Percentiles rank a stretch among this genome's conserved stretches.
Conservation (phyloP, 148 eudicot genomes). For the Spergularia marina region DNA sequence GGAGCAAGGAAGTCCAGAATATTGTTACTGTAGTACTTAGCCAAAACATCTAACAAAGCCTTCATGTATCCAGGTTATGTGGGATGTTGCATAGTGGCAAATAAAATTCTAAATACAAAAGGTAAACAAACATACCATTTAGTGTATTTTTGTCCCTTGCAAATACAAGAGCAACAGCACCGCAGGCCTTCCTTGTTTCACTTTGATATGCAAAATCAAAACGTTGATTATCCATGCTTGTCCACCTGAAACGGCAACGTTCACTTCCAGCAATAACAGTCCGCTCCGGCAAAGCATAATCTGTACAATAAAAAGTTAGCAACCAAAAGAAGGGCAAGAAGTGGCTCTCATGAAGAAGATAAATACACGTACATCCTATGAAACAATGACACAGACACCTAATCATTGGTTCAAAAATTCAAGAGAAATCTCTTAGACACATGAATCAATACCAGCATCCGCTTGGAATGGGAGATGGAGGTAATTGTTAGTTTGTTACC, state of each 20-base stretch:
- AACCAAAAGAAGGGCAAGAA: constrained; percentile 9
- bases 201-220: constrained; percentile 4
- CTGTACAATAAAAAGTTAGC: constrained; percentile 42
- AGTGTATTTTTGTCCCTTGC: constrained; percentile 47
- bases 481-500: too few species aligned
- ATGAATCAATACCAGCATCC: too few species aligned
- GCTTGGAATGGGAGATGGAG: too few species aligned
- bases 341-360: neutral
- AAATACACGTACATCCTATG: too few species aligned
- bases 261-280: constrained; percentile 80
- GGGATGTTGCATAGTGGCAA: neutral
- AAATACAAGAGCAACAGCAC: constrained; percentile 71
- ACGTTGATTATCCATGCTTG: constrained; percentile 22
- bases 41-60: too few species aligned
- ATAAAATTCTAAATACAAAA: neutral
- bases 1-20: too few species aligned
- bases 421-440: too few species aligned
- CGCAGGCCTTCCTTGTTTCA: constrained; percentile 13
- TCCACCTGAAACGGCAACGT: constrained; percentile 40
- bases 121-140: constrained; percentile 38
- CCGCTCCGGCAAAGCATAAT: constrained; percentile 51
- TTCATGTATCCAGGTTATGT: neutral
- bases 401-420: too few species aligned
- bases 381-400: too few species aligned
- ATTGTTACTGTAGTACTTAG: neutral